A percentile compares a stretch with the other conserved stretches of the same genome.
phyloP scores from a whole-genome alignment of 371 early-diverging fungal genomes.

The Apophysomyces ossiformis region DNA sequence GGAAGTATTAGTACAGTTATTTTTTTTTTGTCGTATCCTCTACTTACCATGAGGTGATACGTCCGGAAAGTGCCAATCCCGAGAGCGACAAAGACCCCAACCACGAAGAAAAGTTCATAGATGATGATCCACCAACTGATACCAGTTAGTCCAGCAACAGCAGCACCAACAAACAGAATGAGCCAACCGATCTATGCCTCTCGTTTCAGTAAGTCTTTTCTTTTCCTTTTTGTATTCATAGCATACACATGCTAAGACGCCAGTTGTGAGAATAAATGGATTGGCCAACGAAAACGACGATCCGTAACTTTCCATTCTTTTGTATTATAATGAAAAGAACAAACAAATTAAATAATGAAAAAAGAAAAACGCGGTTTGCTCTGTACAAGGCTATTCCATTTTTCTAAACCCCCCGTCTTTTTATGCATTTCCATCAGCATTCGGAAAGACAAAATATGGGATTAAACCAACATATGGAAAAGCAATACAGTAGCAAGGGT shows the following conservation, averaged over 20 bases:
- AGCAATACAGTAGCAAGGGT: conserved; percentile 6
- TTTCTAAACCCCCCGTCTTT: neutral
- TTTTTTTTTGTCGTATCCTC: too few species aligned
- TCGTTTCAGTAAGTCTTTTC: neutral
- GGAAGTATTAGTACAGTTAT: conserved; percentile 5
- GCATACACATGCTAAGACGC: conserved; percentile 29
- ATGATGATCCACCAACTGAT: conserved; percentile 67
- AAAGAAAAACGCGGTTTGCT: conserved; percentile 6
- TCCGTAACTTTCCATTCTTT: conserved; percentile 26
- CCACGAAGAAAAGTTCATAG: conserved; percentile 59
- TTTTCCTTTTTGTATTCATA: too few species aligned
- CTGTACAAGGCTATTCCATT: too few species aligned
- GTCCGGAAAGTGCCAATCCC: conserved; percentile 27
- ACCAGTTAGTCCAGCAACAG: conserved; percentile 48
- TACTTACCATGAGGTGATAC: conserved; percentile 36
- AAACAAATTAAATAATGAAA: neutral
- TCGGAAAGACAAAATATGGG: conserved; percentile 15
- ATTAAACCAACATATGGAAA: too few species aligned
- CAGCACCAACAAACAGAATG: conserved; percentile 67
- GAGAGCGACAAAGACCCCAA: conserved; percentile 43
- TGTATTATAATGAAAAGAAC: neutral
- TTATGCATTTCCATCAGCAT: conserved; percentile 15
- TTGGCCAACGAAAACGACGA: conserved; percentile 25
- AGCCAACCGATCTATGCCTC: conserved; percentile 64
- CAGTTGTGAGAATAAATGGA: conserved; percentile 21